These are phyloP conservation scores for Acorus calamus DNA, from an alignment of 106 monocot species.

Conservation along the genomic window DNA sequence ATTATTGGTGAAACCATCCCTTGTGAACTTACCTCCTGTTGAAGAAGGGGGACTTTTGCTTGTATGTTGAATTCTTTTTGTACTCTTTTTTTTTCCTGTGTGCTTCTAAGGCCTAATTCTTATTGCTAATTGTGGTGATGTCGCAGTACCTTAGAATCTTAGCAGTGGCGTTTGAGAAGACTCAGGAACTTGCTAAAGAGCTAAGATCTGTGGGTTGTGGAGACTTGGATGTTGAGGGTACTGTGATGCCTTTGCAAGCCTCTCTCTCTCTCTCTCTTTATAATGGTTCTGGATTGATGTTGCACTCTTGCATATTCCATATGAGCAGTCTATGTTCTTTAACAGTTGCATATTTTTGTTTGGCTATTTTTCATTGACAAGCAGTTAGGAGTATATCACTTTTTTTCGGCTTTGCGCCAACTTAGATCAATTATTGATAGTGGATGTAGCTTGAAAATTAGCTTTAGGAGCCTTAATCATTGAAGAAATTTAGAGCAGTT, in stretches of 20 bases:
- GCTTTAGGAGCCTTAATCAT: too few species aligned
- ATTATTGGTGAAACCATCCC: conserved; percentile 86
- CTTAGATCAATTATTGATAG: too few species aligned
- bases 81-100: conserved; percentile 2
- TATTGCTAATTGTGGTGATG: conserved; percentile 14
- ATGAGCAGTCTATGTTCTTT: too few species aligned
- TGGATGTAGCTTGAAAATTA: too few species aligned
- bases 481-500: not conserved
- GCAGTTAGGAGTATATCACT: too few species aligned
- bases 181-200: conserved; percentile 86
- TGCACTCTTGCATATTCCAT: too few species aligned
- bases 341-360: too few species aligned
- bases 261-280: too few species aligned
- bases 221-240: conserved; percentile 98
- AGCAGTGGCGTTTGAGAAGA: conserved; percentile 87
- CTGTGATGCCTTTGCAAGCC: too few species aligned
- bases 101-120: not conserved
- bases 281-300: too few species aligned
- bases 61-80: conserved; percentile 28
- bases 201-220: conserved; percentile 86
- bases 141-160: conserved; percentile 89
- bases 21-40: conserved; percentile 75
- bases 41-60: conserved; percentile 74
- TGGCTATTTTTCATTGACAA: too few species aligned
- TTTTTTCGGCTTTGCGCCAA: too few species aligned